A percentile compares a stretch with the other conserved stretches of the same genome.
Evolutionary conservation across 2,329 filamentous ascomycete species (phyloP).

Genomic region (Ceratocystis papillata): DNA sequence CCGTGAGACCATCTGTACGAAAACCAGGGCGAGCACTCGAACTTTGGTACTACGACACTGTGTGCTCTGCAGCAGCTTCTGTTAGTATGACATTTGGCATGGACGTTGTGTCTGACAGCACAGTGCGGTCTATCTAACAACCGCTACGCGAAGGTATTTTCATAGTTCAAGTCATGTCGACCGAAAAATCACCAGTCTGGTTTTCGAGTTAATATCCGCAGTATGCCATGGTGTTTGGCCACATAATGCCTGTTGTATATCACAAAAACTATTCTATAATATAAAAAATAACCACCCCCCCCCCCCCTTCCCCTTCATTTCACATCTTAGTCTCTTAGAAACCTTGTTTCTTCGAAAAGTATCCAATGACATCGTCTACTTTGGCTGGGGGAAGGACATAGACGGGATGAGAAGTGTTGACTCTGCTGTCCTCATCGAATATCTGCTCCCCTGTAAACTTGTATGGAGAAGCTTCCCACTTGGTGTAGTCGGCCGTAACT

Average conservation of each 20-base stretch:
- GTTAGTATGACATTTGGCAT: too few species aligned
- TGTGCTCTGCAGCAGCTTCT: too few species aligned
- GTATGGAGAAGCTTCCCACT: constrained; percentile 16
- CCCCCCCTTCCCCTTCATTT: not conserved
- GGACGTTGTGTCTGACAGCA: too few species aligned
- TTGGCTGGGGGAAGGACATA: constrained; percentile 68
- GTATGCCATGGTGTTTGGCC: not conserved
- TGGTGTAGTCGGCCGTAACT: constrained; percentile 18
- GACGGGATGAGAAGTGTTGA: constrained; percentile 66
- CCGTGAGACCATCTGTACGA: too few species aligned
- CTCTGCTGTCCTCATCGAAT: constrained; percentile 58
- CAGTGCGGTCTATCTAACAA: too few species aligned
- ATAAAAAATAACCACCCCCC: too few species aligned
- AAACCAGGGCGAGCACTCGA: too few species aligned
- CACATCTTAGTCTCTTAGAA: constrained; percentile 37
- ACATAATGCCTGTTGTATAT: not conserved
- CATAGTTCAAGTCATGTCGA: too few species aligned
- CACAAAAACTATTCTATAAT: too few species aligned
- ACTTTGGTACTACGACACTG: too few species aligned
- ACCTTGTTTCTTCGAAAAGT: constrained; percentile 50
- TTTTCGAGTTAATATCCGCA: not conserved
- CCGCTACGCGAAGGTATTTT: too few species aligned
- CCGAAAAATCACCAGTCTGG: not conserved
- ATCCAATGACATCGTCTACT: constrained; percentile 53
- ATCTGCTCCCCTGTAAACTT: constrained; percentile 35